Evolutionary conservation across 768 basidiomycete species (phyloP).

Genomic region (Lanmaoa rubissima): DNA sequence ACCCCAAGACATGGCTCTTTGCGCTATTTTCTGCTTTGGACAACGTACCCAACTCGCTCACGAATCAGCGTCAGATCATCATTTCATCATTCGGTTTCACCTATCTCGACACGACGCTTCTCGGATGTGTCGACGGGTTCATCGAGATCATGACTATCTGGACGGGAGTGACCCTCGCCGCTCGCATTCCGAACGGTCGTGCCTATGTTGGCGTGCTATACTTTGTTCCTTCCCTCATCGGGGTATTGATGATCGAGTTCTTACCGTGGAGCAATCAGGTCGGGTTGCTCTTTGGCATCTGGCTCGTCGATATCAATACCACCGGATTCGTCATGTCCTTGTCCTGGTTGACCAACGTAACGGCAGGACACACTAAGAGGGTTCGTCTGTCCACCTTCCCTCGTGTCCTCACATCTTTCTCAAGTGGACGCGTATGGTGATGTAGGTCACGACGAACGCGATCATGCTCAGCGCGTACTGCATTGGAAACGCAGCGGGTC

Average conservation of each 20-base stretch:
- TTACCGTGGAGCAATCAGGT: conserved; percentile 65
- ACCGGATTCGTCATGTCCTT: conserved; percentile 61
- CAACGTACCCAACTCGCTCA: conserved; percentile 65
- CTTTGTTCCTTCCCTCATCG: conserved; percentile 63
- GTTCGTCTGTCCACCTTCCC: conserved; percentile 40
- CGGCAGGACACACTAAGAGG: conserved; percentile 70
- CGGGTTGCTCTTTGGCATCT: conserved; percentile 54
- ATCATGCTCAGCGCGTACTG: conserved; percentile 74
- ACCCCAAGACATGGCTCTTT: conserved; percentile 78
- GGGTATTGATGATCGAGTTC: conserved; percentile 58
- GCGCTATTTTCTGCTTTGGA: conserved; percentile 61
- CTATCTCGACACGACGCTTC: conserved; percentile 62
- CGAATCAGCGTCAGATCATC: conserved; percentile 65
- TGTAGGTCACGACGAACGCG: conserved; percentile 47
- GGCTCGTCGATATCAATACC: conserved; percentile 42
- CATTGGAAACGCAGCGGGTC: conserved; percentile 63
- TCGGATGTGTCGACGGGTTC: conserved; percentile 63
- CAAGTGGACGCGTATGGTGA: not conserved
- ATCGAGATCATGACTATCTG: conserved; percentile 70
- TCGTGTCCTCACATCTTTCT: not conserved
- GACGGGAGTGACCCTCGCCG: conserved; percentile 57
- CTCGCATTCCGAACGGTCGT: conserved; percentile 54
- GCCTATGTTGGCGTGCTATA: conserved; percentile 65
- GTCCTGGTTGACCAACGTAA: conserved; percentile 64
- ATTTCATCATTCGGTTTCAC: conserved; percentile 65